Conservation (phyloP, 1,284 basidiomycete genomes). For the Filobasidium uniguttulatum region DNA sequence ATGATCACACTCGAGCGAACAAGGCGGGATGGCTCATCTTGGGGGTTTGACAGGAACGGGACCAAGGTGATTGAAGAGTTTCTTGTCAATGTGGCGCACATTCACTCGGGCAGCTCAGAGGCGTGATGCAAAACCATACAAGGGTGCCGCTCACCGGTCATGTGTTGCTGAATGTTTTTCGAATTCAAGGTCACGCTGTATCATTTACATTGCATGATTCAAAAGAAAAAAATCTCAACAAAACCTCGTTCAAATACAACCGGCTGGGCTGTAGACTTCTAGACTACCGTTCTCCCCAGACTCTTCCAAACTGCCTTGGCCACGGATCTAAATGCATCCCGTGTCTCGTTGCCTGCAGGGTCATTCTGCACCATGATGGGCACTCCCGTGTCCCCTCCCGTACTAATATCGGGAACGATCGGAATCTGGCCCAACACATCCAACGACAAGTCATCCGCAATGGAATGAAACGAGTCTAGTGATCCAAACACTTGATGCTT, state of each 20-base stretch:
- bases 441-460: conserved; percentile 50
- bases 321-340: conserved; percentile 25
- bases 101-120: too few relatives aligned
- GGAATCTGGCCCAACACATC: conserved; percentile 65
- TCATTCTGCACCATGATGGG: conserved; percentile 39
- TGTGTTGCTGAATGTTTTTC: too few relatives aligned
- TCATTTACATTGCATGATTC: too few relatives aligned
- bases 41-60: conserved; percentile 23
- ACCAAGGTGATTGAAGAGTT: conserved; percentile 34
- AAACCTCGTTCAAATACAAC: too few relatives aligned
- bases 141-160: too few relatives aligned
- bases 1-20: not conserved
- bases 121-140: too few relatives aligned
- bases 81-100: conserved; percentile 13
- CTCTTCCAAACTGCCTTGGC: conserved; percentile 28
- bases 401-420: conserved; percentile 61
- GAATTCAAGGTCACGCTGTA: too few relatives aligned
- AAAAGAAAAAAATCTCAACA: too few relatives aligned
- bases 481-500: conserved; percentile 69
- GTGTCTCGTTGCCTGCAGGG: conserved; percentile 24
- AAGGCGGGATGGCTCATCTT: not conserved
- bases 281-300: not conserved
- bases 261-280: too few relatives aligned
- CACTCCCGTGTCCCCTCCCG: conserved; percentile 57
- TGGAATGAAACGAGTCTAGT: conserved; percentile 49